Percentiles rank a stretch among this genome's conserved stretches.
Conservation (phyloP, 202 grass and related monocot genomes). For the Setaria italica region DNA sequence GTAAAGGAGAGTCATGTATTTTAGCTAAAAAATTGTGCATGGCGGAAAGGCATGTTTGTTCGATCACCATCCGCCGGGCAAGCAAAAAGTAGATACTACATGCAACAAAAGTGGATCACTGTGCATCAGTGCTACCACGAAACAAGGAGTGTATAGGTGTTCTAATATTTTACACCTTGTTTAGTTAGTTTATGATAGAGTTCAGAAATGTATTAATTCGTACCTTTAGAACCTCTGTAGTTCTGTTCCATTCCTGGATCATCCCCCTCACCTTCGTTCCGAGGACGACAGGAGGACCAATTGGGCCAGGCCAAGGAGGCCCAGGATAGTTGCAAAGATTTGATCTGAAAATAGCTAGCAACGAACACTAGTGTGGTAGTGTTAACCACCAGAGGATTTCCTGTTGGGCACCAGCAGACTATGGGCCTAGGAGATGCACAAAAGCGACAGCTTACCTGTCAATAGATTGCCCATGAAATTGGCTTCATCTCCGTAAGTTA, state of each 20-base stretch:
- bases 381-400: slow-evolving; percentile 35
- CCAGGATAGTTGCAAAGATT: slow-evolving; percentile 39
- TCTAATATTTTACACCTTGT: neutral
- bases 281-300: neutral
- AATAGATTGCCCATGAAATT: slow-evolving; percentile 2
- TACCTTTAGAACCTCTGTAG: neutral
- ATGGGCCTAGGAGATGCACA: slow-evolving; percentile 36
- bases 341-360: slow-evolving; percentile 35
- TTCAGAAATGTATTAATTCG: neutral
- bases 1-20: slow-evolving; percentile 12
- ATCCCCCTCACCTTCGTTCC: neutral
- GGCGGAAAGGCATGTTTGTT: neutral
- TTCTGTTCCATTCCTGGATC: slow-evolving; percentile 20
- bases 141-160: neutral
- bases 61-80: slow-evolving; percentile 16
- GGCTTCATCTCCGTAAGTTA: neutral
- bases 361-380: neutral
- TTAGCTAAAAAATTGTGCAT: slow-evolving; percentile 10
- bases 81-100: slow-evolving; percentile 4
- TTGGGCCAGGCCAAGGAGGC: slow-evolving; percentile 38
- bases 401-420: slow-evolving; percentile 41
- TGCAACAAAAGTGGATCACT: neutral
- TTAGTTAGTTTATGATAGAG: slow-evolving; percentile 27
- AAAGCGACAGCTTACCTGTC: slow-evolving; percentile 43
- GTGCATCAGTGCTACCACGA: slow-evolving; percentile 18